Conservation (phyloP, 179 eudicot species). For the Gypsophila paniculata region DNA sequence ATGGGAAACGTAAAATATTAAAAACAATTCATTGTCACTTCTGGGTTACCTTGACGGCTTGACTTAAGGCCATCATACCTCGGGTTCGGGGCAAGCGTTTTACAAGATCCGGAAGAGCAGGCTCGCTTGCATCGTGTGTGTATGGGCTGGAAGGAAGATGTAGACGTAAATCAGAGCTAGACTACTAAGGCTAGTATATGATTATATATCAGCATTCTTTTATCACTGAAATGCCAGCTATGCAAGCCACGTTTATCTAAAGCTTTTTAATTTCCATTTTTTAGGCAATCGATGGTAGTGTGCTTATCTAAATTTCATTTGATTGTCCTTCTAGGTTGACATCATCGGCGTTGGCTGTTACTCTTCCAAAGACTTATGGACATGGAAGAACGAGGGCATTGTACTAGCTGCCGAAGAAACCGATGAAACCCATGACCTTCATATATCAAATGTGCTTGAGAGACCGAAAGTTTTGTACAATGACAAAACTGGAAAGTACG, state of each 20-base stretch:
- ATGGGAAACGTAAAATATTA: too few species aligned
- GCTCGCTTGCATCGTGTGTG: background rate
- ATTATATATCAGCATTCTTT: background rate
- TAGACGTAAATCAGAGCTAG: background rate
- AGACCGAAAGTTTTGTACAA: slow-evolving; percentile 93
- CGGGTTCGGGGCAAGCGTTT: background rate
- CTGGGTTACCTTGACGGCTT: background rate
- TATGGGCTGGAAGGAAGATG: background rate
- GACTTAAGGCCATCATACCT: background rate
- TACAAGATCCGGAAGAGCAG: slow-evolving; percentile 4
- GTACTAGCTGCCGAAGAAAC: slow-evolving; percentile 76
- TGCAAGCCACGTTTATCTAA: background rate
- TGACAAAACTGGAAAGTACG: slow-evolving; percentile 61
- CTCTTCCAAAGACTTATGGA: slow-evolving; percentile 93
- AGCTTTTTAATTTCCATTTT: background rate
- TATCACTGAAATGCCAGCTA: background rate
- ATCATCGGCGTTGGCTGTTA: slow-evolving; percentile 93
- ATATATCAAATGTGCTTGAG: slow-evolving; percentile 81
- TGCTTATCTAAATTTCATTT: background rate
- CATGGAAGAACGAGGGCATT: slow-evolving; percentile 93
- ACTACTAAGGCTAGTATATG: background rate
- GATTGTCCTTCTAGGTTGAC: slow-evolving; percentile 55
- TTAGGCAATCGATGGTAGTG: background rate
- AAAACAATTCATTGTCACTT: background rate
- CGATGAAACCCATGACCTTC: slow-evolving; percentile 80